Conservation (phyloP, 2,329 filamentous ascomycete species). For the Venturia effusa region DNA sequence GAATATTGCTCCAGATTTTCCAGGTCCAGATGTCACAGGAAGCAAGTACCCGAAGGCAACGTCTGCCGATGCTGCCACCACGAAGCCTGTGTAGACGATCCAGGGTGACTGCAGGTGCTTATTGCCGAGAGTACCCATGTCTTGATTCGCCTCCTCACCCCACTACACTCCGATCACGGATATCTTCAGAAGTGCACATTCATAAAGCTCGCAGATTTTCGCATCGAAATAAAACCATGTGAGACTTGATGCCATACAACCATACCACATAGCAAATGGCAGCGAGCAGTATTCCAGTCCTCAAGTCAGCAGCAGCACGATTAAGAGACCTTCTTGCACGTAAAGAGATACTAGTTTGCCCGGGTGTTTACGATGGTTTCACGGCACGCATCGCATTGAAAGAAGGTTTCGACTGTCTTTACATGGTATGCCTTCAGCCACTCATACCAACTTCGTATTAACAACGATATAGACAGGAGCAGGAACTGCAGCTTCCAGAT, state of each 20-base stretch:
- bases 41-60: neutral
- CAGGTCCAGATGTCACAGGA: too few relatives aligned
- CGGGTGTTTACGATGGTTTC: slow-evolving; percentile 43
- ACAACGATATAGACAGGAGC: slow-evolving; percentile 16
- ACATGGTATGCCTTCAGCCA: slow-evolving; percentile 31
- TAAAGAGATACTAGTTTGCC: slow-evolving; percentile 25
- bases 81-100: neutral
- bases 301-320: neutral
- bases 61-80: neutral
- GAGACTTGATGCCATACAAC: too few relatives aligned
- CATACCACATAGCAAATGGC: neutral
- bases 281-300: neutral
- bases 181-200: neutral
- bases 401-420: slow-evolving; percentile 38
- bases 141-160: neutral
- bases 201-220: neutral
- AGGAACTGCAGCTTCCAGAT: slow-evolving; percentile 16
- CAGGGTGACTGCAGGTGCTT: neutral
- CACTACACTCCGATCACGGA: neutral
- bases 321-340: neutral
- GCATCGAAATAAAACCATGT: neutral
- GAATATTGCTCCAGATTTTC: too few relatives aligned
- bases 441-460: neutral
- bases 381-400: slow-evolving; percentile 38
- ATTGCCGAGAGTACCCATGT: neutral